phyloP scores from a whole-genome alignment of 2,329 filamentous ascomycete species.

The Cladophialophora chaetospira region DNA sequence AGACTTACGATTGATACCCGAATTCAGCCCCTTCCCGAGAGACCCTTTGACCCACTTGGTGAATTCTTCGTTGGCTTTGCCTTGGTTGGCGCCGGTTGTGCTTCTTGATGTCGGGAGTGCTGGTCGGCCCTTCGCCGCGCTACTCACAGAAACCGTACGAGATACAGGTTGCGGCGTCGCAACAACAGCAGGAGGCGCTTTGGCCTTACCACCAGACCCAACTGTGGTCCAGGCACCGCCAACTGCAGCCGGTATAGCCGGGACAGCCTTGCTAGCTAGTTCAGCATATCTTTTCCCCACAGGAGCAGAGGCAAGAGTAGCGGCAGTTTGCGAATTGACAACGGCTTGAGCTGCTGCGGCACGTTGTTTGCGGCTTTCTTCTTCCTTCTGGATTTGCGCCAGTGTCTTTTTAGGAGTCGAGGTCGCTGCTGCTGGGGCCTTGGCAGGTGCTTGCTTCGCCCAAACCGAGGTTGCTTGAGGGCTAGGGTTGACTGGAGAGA shows the following conservation, averaged over 20 bases:
- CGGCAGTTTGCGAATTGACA: constrained; percentile 44
- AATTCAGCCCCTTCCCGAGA: constrained; percentile 71
- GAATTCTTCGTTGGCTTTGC: constrained; percentile 83
- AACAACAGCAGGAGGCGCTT: constrained; percentile 62
- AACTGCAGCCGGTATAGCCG: constrained; percentile 47
- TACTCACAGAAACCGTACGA: constrained; percentile 47
- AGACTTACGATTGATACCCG: constrained; percentile 65
- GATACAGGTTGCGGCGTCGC: constrained; percentile 52
- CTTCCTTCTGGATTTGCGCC: constrained; percentile 94
- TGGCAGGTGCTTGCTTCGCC: constrained; percentile 52
- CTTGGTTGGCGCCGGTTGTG: constrained; percentile 47
- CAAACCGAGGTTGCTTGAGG: constrained; percentile 47
- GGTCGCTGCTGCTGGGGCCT: constrained; percentile 40
- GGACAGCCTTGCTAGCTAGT: constrained; percentile 75
- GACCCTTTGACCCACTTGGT: constrained; percentile 86
- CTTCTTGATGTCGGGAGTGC: constrained; percentile 54
- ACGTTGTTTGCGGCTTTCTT: constrained; percentile 85
- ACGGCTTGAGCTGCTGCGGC: constrained; percentile 54
- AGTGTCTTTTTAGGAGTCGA: constrained; percentile 77
- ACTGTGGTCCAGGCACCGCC: constrained; percentile 87
- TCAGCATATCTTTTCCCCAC: constrained; percentile 90
- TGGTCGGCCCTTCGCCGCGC: constrained; percentile 55
- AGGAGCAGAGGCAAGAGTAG: constrained; percentile 47
- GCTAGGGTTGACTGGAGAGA: constrained; percentile 67
- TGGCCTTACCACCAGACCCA: constrained; percentile 88